Evolutionary conservation across 345 rosid species (phyloP), one percentile per base, ranked within the genome.

Genomic region (Theobroma cacao): DNA sequence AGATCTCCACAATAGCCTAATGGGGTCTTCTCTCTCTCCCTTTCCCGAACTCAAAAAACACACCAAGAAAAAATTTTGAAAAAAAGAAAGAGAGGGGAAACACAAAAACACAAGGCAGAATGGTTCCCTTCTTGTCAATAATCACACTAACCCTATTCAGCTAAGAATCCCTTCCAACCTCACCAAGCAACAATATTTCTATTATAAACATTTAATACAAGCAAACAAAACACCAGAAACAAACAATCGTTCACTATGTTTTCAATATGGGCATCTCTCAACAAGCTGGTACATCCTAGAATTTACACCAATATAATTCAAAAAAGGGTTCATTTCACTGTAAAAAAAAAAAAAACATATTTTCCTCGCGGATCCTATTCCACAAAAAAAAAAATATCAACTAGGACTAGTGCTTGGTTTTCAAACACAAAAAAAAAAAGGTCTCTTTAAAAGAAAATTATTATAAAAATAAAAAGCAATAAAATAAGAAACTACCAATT

Each of bases 1-100:
- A 88, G 98, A 96, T 94, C 97, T 93, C 98, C 97, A 94, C 97
- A 82, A 87, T 88, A 89, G 83, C 89, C 87, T 88, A 74, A 81
- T 83, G 73, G 64, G 58, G 11, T 68, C 56, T 68, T 26, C 55
- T 45, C 33, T 28, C n/a, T 24, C 82, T 79, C 80, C 73, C 80
- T 80, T 48, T 83, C 80, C 77, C 78, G 66, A 82, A 76, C 68
- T 75, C 80, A 75, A 70, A 75, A 31, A 71, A 36, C 28, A 73
- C 69, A 47, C 8, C 1, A 45, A 7, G 64, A 72, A 59, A 52
- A 60, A 60, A 61, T 18, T 68, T 60, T 78, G 63, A 18, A 63
- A 28, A 59, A 53, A 33, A 74, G 24, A 13, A 5, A 12, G 20
- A 52, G 60, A 40, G 30, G 12, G 3, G 22, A 34, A 73, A 5